Evolutionary conservation across 1,139 yeast species (phyloP).

Genomic region (Yamadazyma jaroonii): DNA sequence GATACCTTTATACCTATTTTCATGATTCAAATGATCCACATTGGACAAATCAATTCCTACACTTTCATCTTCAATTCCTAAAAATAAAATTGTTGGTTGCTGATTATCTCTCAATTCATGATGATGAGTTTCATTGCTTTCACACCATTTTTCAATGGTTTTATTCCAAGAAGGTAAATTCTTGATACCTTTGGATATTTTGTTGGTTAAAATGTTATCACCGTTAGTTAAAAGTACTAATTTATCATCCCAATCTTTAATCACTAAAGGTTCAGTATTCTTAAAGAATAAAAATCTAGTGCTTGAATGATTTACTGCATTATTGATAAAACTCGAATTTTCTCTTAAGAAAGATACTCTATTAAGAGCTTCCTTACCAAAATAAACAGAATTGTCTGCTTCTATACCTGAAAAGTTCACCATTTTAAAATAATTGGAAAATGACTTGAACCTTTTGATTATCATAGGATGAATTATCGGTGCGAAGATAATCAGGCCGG

Average conservation of each 20-base stretch:
- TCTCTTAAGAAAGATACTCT: slow-evolving; percentile 78
- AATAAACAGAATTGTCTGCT: slow-evolving; percentile 35
- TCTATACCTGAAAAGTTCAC: slow-evolving; percentile 16
- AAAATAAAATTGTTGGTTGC: slow-evolving; percentile 53
- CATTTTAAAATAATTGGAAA: slow-evolving; percentile 16
- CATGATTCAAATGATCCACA: slow-evolving; percentile 33
- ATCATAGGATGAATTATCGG: slow-evolving; percentile 7
- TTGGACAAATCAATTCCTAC: slow-evolving; percentile 32
- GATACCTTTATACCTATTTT: slow-evolving; percentile 59
- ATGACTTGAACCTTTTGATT: slow-evolving; percentile 11
- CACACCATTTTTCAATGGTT: slow-evolving; percentile 24
- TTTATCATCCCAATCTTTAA: slow-evolving; percentile 26
- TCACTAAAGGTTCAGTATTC: slow-evolving; percentile 35
- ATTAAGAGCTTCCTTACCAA: slow-evolving; percentile 63
- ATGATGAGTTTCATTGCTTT: slow-evolving; percentile 35
- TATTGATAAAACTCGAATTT: slow-evolving; percentile 55
- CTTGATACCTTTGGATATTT: slow-evolving; percentile 16
- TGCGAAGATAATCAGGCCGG: not conserved
- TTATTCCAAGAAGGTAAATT: slow-evolving; percentile 22
- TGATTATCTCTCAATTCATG: slow-evolving; percentile 27
- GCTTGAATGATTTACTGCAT: slow-evolving; percentile 49
- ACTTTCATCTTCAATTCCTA: slow-evolving; percentile 66
- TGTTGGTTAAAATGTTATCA: slow-evolving; percentile 21
- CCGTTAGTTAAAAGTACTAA: slow-evolving; percentile 39
- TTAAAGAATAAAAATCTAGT: slow-evolving; percentile 57